Base-by-base conservation (phyloP, 139 green algal genomes). In the Edaphochlamys debaryana region DNA sequence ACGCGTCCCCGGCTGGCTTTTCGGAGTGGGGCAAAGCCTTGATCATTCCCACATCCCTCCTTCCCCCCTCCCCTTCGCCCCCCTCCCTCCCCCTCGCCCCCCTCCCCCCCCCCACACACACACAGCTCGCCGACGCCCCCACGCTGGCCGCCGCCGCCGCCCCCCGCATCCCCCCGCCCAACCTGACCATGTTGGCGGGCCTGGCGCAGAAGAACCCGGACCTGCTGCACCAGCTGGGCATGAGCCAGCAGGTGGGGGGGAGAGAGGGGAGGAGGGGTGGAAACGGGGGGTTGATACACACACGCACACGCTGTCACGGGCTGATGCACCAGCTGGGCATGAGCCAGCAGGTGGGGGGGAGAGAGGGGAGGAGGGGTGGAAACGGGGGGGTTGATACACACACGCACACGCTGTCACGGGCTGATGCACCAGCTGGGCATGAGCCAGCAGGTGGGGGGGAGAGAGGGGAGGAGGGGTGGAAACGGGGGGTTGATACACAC, bases 141-240 rank as follows among this genome's bases (percentile, higher is more conserved):
- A 68, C 36, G 0, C 66, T 84, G 50, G 78, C 50, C 3, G 66
- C 17, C n/a, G 78, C 78, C 29, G 78, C 78, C 25, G 66, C 41
- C 4, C 77, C 81, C 4, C 76, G 77, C 70, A 87, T 90, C 41
- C 84, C 85, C 27, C 8, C 70, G 0, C 4, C 77, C 41, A 82
- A 92, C 38, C 73, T 93, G 52, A n/a, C n/a, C 11, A 91, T 94
- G 84, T 75, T 95, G 67, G 13, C 69, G 29, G 79, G 85, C 84
- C 67, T 94, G 40, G 76, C 82, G 23, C 54, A 67, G 30, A 73
- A 85, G 41, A 88, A 94, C 69, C 72, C 84, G 0, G 74, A 80
- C 20, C 50, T 92, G 32, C 86, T 94, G 42, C 79, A 87, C 32
- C 45, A 63, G 37, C 72, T 94, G 75, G 92, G 92, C 66, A 41